These are phyloP conservation scores for Auxenochlorella pyrenoidosa DNA, from an alignment of 139 green algal genomes.

Conservation along the genomic window DNA sequence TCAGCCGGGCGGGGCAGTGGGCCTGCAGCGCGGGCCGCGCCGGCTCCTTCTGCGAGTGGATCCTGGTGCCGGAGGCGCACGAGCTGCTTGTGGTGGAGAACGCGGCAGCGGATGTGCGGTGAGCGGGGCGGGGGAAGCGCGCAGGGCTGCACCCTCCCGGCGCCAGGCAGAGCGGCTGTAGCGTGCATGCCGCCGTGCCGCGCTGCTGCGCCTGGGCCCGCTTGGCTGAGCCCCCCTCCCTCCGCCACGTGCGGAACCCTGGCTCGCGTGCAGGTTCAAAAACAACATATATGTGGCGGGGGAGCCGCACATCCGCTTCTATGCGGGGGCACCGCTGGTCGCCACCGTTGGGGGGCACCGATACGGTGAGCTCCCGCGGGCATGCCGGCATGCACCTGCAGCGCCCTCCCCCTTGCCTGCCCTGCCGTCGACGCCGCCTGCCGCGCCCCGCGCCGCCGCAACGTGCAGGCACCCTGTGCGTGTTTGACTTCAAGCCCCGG, in stretches of 20 bases:
- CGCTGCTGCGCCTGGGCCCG: neutral
- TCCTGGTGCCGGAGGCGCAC: neutral
- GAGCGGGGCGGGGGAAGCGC: neutral
- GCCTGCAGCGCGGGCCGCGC: neutral
- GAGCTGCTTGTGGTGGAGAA: slow-evolving; percentile 82
- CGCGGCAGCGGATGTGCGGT: slow-evolving; percentile 59
- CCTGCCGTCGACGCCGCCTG: neutral
- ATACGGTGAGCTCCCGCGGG: neutral
- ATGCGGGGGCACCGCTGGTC: slow-evolving; percentile 82
- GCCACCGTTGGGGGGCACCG: slow-evolving; percentile 36
- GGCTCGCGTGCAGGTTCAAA: neutral
- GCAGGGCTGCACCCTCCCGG: neutral
- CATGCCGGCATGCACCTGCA: neutral
- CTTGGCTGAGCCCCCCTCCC: neutral
- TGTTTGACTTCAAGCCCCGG: slow-evolving; percentile 81
- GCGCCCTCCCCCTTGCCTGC: neutral
- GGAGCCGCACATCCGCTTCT: slow-evolving; percentile 82
- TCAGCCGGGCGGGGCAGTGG: slow-evolving; percentile 10
- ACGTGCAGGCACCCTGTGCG: slow-evolving; percentile 77
- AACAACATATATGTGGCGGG: slow-evolving; percentile 73
- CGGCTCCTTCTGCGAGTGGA: slow-evolving; percentile 28
- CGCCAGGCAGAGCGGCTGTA: too few relatives aligned
- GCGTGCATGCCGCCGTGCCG: neutral
- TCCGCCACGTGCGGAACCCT: neutral
- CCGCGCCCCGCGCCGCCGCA: neutral